Evolutionary conservation across 768 basidiomycete species (phyloP).

Genomic region (Crassisporium funariophilum): DNA sequence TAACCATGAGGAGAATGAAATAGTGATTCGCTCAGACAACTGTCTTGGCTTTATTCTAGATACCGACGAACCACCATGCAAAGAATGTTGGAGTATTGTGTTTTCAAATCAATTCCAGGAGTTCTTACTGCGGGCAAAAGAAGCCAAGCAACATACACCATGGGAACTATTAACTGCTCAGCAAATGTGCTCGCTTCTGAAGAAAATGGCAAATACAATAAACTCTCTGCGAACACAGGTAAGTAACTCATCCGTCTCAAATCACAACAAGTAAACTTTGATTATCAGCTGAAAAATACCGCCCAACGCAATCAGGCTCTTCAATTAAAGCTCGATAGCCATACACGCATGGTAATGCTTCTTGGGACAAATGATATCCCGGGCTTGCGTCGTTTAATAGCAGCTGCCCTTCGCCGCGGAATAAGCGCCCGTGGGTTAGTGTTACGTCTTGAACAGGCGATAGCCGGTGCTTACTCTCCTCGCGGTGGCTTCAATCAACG

Average conservation of each 20-base stretch:
- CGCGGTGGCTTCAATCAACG: constrained; percentile 4
- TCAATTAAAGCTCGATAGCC: background rate
- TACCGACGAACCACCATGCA: background rate
- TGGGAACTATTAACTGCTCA: background rate
- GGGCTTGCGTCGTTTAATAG: constrained; percentile 4
- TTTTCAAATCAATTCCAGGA: background rate
- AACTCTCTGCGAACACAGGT: constrained; percentile 5
- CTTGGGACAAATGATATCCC: constrained; percentile 6
- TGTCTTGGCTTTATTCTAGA: background rate
- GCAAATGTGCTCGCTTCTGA: background rate
- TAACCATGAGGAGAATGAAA: background rate
- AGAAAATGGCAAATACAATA: constrained; percentile 1
- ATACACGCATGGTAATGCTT: constrained; percentile 14
- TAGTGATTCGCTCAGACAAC: background rate
- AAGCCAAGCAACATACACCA: constrained; percentile 6
- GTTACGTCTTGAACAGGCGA: background rate
- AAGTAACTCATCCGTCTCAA: too few relatives aligned
- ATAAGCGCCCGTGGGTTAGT: background rate
- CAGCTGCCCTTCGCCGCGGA: background rate
- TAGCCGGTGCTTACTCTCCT: constrained; percentile 3
- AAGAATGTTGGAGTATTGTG: too few relatives aligned
- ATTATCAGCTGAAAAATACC: background rate
- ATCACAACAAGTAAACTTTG: too few relatives aligned
- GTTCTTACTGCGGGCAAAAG: background rate
- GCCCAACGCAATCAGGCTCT: background rate